A percentile compares a stretch with the other conserved stretches of the same genome.
Conservation (phyloP, 306 rosid genomes). For the Acacia melanoxylon region DNA sequence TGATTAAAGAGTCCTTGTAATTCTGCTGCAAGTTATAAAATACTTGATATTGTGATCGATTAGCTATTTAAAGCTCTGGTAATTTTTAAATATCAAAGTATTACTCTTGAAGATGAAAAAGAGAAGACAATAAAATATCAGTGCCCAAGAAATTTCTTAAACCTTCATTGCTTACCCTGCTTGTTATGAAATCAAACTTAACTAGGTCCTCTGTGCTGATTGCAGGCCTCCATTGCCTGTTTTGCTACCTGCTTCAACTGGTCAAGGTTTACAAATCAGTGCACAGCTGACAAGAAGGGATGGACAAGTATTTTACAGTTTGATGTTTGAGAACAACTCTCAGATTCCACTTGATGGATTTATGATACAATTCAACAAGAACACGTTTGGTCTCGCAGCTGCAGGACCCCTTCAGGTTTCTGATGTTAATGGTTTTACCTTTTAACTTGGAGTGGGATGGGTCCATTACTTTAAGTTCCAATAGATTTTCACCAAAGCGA, state of each 20-base stretch:
- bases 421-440: slow-evolving; percentile 17
- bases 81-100: not conserved
- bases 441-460: not conserved
- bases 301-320: slow-evolving; percentile 82
- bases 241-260: slow-evolving; percentile 74
- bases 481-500: not conserved
- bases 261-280: slow-evolving; percentile 97
- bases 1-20: not conserved
- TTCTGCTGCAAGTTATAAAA: slow-evolving; percentile 3
- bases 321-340: slow-evolving; percentile 82
- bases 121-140: slow-evolving; percentile 6
- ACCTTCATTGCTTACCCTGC: slow-evolving; percentile 17
- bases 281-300: slow-evolving; percentile 77
- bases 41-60: not conserved
- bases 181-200: slow-evolving; percentile 20
- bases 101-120: slow-evolving; percentile 4
- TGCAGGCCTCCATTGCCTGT: slow-evolving; percentile 89
- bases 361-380: slow-evolving; percentile 99
- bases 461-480: slow-evolving; percentile 23
- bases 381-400: slow-evolving; percentile 93
- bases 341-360: slow-evolving; percentile 87
- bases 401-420: slow-evolving; percentile 88
- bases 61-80: not conserved
- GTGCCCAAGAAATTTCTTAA: slow-evolving; percentile 10
- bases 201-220: slow-evolving; percentile 34